Conservation (phyloP, 2,329 filamentous ascomycete species). For the Penicillium sclerotigenum region DNA sequence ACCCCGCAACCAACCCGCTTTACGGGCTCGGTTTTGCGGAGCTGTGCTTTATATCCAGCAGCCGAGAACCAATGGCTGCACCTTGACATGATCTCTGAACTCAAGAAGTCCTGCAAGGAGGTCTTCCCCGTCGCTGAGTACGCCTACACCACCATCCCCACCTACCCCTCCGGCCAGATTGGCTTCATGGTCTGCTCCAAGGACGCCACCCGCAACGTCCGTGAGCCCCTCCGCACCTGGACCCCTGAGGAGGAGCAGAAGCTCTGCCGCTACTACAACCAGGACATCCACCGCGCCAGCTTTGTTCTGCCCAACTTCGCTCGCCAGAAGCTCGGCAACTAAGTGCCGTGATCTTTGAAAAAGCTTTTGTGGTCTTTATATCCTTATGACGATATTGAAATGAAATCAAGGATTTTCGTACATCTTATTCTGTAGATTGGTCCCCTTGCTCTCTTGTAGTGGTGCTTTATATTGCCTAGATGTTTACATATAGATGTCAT, state of each 20-base stretch:
- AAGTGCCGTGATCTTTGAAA: slow-evolving; percentile 8
- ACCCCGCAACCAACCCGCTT: slow-evolving; percentile 32
- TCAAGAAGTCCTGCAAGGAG: slow-evolving; percentile 95
- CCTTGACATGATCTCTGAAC: slow-evolving; percentile 84
- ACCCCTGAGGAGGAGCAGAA: slow-evolving; percentile 83
- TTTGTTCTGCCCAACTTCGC: slow-evolving; percentile 95
- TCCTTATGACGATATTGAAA: slow-evolving; percentile 13
- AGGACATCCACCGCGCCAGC: slow-evolving; percentile 90
- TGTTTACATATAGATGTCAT: background rate
- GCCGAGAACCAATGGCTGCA: slow-evolving; percentile 99
- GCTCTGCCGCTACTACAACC: slow-evolving; percentile 95
- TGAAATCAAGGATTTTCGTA: slow-evolving; percentile 11
- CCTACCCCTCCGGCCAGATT: slow-evolving; percentile 98
- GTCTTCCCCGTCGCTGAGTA: slow-evolving; percentile 98
- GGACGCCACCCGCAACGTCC: slow-evolving; percentile 79
- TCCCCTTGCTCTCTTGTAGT: background rate
- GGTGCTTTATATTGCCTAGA: background rate
- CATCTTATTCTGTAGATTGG: background rate
- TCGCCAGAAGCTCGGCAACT: slow-evolving; percentile 60
- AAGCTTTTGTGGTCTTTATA: slow-evolving; percentile 12
- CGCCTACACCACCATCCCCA: slow-evolving; percentile 96
- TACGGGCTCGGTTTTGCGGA: slow-evolving; percentile 31
- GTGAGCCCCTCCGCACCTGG: slow-evolving; percentile 79
- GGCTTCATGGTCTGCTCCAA: slow-evolving; percentile 99
- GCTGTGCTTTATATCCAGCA: slow-evolving; percentile 42